Conservation (phyloP, 2,329 filamentous ascomycete species). For the Myriosclerotinia scirpicola region DNA sequence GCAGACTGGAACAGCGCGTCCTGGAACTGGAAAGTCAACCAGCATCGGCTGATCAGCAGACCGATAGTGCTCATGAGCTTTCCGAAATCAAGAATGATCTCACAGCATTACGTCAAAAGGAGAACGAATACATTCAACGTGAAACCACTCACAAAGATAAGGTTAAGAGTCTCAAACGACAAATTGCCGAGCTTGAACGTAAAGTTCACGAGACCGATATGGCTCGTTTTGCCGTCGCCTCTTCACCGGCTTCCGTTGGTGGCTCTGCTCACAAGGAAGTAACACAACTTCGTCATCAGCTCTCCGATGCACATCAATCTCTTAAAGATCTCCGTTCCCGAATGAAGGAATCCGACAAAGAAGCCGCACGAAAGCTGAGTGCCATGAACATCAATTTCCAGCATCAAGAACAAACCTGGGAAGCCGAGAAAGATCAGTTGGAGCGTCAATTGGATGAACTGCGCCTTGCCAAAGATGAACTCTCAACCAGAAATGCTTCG, state of each 20-base stretch:
- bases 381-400: slow-evolving; percentile 53
- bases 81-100: slow-evolving; percentile 63
- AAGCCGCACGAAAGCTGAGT: slow-evolving; percentile 43
- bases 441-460: slow-evolving; percentile 49
- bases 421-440: slow-evolving; percentile 39
- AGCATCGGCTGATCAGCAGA: slow-evolving; percentile 41
- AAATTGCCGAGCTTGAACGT: slow-evolving; percentile 65
- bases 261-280: slow-evolving; percentile 59
- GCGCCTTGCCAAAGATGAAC: slow-evolving; percentile 47
- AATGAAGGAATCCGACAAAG: slow-evolving; percentile 50
- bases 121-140: slow-evolving; percentile 63
- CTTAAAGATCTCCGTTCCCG: slow-evolving; percentile 55
- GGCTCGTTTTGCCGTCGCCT: slow-evolving; percentile 49
- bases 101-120: slow-evolving; percentile 61
- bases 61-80: slow-evolving; percentile 53
- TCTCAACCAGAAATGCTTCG: slow-evolving; percentile 43
- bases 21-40: slow-evolving; percentile 48
- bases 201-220: slow-evolving; percentile 65
- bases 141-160: slow-evolving; percentile 63
- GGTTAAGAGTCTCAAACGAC: slow-evolving; percentile 62
- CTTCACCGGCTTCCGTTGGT: slow-evolving; percentile 49
- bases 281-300: slow-evolving; percentile 58
- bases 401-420: slow-evolving; percentile 45
- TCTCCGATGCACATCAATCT: slow-evolving; percentile 59
- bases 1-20: slow-evolving; percentile 60